phyloP scores from a whole-genome alignment of 805 yeast genomes.

The Suhomyces kilbournensis region DNA sequence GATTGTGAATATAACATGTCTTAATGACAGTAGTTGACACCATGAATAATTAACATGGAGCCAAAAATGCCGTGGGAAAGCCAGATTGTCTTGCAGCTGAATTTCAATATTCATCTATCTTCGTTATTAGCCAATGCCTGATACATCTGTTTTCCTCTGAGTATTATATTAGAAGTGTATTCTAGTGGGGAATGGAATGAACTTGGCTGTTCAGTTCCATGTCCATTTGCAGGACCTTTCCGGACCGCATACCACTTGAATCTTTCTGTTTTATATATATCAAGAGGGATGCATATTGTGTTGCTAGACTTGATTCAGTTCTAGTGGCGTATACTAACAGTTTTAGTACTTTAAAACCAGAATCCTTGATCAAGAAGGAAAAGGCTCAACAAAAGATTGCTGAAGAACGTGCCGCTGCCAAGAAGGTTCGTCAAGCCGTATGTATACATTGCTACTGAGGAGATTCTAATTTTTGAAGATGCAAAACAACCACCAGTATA shows the following conservation, averaged over 20 bases:
- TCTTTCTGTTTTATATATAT: not conserved
- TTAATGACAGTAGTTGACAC: not conserved
- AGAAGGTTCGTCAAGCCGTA: conserved; percentile 76
- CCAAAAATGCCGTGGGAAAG: conserved; percentile 32
- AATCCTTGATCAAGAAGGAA: conserved; percentile 79
- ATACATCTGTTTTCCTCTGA: conserved; percentile 44
- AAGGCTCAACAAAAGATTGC: conserved; percentile 75
- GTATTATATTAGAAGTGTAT: conserved; percentile 16
- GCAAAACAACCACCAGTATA: conserved; percentile 46
- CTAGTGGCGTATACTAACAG: conserved; percentile 18
- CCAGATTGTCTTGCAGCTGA: conserved; percentile 41
- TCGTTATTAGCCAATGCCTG: conserved; percentile 39
- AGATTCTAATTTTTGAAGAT: conserved; percentile 42
- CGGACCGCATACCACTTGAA: conserved; percentile 16
- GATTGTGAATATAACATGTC: not conserved
- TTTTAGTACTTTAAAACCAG: conserved; percentile 62
- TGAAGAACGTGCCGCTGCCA: conserved; percentile 77
- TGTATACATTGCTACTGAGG: conserved; percentile 36
- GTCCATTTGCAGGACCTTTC: conserved; percentile 19
- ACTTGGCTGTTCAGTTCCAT: conserved; percentile 40
- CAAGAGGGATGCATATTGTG: conserved; percentile 8
- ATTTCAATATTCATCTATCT: conserved; percentile 20
- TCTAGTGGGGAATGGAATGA: conserved; percentile 33
- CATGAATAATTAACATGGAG: not conserved
- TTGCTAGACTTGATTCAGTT: not conserved